phyloP scores from a whole-genome alignment of 129 eudicot genomes.

The Pittosporum tobira region DNA sequence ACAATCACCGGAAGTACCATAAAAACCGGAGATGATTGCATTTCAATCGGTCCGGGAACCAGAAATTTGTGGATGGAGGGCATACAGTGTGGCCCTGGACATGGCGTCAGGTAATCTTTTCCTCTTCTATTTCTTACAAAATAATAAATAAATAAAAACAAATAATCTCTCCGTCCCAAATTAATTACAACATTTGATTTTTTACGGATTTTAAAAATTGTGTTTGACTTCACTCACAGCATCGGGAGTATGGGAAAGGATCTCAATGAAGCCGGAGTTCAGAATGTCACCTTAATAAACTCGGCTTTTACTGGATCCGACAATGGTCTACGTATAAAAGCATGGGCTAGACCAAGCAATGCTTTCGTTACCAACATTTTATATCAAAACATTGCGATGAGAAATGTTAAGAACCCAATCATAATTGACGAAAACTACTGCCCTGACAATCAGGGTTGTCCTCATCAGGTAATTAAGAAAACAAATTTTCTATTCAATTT shows the following conservation, averaged over 20 bases:
- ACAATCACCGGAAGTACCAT: constrained; percentile 32
- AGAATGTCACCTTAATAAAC: constrained; percentile 47
- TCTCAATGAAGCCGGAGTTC: constrained; percentile 49
- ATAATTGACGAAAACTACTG: constrained; percentile 65
- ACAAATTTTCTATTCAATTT: too few species aligned
- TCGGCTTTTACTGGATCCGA: constrained; percentile 44
- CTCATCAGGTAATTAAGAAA: constrained; percentile 33
- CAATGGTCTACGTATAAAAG: constrained; percentile 66
- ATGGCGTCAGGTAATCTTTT: constrained; percentile 59
- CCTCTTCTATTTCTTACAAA: too few species aligned
- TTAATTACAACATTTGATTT: too few species aligned
- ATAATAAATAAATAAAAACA: too few species aligned
- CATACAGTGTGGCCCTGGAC: constrained; percentile 69
- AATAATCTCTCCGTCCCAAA: too few species aligned
- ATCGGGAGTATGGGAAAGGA: too few species aligned
- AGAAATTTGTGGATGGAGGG: constrained; percentile 51
- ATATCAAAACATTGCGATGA: constrained; percentile 47
- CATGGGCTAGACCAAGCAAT: constrained; percentile 78
- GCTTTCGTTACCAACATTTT: constrained; percentile 43
- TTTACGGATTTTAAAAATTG: too few species aligned
- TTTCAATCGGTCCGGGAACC: constrained; percentile 69
- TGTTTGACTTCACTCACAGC: too few species aligned
- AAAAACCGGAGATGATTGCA: constrained; percentile 65
- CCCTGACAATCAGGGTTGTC: constrained; percentile 45
- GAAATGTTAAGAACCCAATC: constrained; percentile 55